Percentiles rank a stretch among this genome's conserved stretches.
Evolutionary conservation across 169 alveolate species (phyloP).

Genomic region (Plasmodium adleri): DNA sequence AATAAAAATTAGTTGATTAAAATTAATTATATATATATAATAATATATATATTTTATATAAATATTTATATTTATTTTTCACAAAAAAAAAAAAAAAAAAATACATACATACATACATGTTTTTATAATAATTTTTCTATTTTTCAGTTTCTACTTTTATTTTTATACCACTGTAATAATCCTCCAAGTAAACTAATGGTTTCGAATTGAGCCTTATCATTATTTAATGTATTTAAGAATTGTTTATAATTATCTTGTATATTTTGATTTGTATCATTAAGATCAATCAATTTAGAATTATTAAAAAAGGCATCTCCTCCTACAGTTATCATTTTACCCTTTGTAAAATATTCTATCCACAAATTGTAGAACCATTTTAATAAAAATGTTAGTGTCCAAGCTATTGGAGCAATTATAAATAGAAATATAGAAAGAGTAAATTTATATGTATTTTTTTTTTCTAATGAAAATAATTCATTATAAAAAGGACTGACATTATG

Average conservation of each 20-base stretch:
- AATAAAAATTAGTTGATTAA: too few species aligned
- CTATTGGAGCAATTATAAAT: slow-evolving; percentile 64
- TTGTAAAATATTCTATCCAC: slow-evolving; percentile 74
- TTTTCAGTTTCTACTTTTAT: slow-evolving; percentile 58
- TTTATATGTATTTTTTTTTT: slow-evolving; percentile 62
- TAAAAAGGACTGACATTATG: slow-evolving; percentile 51
- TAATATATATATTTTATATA: too few species aligned
- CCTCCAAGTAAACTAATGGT: slow-evolving; percentile 69
- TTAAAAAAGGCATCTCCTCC: slow-evolving; percentile 69
- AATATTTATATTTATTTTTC: too few species aligned
- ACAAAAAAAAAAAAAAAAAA: slow-evolving; percentile 6
- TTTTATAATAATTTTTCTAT: neutral
- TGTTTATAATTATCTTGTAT: slow-evolving; percentile 13
- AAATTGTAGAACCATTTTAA: slow-evolving; percentile 34
- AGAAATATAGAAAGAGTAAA: slow-evolving; percentile 50
- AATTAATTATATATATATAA: too few species aligned
- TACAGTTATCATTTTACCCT: slow-evolving; percentile 73
- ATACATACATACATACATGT: neutral
- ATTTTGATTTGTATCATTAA: slow-evolving; percentile 9
- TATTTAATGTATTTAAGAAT: slow-evolving; percentile 13
- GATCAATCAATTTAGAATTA: slow-evolving; percentile 47
- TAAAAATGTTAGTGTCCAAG: slow-evolving; percentile 64
- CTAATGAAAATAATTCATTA: slow-evolving; percentile 60
- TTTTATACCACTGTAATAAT: slow-evolving; percentile 70
- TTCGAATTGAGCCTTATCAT: slow-evolving; percentile 30